Base-by-base conservation (phyloP, 148 eudicot genomes). In the Rheum nobile region DNA sequence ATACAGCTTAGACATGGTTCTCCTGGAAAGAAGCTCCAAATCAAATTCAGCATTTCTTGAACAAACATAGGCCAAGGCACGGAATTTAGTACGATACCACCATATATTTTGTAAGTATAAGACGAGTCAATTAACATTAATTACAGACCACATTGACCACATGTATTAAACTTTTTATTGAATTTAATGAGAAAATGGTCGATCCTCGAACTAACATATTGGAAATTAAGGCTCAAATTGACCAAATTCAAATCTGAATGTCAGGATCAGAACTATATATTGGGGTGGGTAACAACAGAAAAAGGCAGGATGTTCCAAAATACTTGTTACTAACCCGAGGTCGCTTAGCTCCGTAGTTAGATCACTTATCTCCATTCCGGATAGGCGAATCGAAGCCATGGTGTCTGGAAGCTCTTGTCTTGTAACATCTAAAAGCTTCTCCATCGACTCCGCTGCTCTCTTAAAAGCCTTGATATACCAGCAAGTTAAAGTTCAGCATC, bases 321-420 rank as follows among this genome's bases (percentile, higher is more conserved):
- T 16, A 24, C 34, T n/a, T 21, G 43, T 75, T 73, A 63, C 85
- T 81, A 47, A 91, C 98, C 98, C 97, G 71, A 94, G 76, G 77
- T 91, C 97, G 77, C 93, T 91, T 29, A 94, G 93, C 91, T 94
- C 98, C 88, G 88, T 94, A 21, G 97, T 91, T 43, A 91, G 81
- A 81, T 94, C 97, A 80, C 97, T 91, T 74, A 94, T 88, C 84
- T 93, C 98, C 98, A 93, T 93, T 72, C 98, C 98, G 79, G 97
- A 93, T 77, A 91, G 80, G 32, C 97, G 90, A 52, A 91, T 84
- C 54, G 97, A 88, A 72, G 96, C 98, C 98, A 94, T 94, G 59
- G 97, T 91, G 75, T 84, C 97, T 10, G 98, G 98, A 47, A 94
- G 87, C 72, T 91, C 97, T 79, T 91, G 91, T 67, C 97, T 83